Evolutionary conservation across 192 early-diverging fungal species (phyloP).

Genomic region (Kappamyces sp.): DNA sequence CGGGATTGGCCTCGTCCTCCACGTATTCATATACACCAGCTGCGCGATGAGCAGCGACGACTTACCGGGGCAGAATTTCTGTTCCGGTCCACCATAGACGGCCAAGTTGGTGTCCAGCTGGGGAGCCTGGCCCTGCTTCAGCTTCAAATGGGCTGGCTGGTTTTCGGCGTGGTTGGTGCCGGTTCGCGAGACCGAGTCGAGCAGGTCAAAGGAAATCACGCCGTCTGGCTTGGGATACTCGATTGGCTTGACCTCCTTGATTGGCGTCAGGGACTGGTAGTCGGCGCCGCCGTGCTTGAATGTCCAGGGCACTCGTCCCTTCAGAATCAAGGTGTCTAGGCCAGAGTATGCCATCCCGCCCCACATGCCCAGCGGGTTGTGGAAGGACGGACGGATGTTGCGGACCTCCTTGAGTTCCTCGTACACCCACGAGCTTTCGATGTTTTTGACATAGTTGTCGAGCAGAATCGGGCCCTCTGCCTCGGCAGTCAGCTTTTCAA

Average conservation of each 20-base stretch:
- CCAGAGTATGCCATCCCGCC: conserved; percentile 87
- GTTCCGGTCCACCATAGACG: conserved; percentile 91
- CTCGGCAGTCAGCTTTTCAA: conserved; percentile 56
- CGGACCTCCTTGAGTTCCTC: conserved; percentile 87
- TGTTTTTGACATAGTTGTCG: conserved; percentile 68
- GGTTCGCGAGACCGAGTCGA: conserved; percentile 85
- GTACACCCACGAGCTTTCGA: conserved; percentile 84
- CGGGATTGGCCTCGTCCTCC: conserved; percentile 79
- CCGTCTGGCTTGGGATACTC: conserved; percentile 97
- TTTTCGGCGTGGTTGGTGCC: conserved; percentile 93
- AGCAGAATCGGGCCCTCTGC: conserved; percentile 61
- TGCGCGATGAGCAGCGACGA: conserved; percentile 11
- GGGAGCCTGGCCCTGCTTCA: conserved; percentile 64
- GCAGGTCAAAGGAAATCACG: conserved; percentile 89
- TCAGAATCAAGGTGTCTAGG: conserved; percentile 80
- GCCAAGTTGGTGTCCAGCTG: conserved; percentile 78
- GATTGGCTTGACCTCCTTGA: conserved; percentile 68
- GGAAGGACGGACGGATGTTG: conserved; percentile 91
- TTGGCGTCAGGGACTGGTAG: conserved; percentile 64
- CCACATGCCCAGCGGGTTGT: conserved; percentile 74
- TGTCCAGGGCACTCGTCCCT: conserved; percentile 90
- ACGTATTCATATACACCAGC: conserved; percentile 98
- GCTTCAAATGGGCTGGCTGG: conserved; percentile 87
- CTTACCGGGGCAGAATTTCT: conserved; percentile 89
- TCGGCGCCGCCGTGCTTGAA: conserved; percentile 84